Base-by-base conservation (phyloP, 352 stramenopile species). In the Globisporangium splendens region DNA sequence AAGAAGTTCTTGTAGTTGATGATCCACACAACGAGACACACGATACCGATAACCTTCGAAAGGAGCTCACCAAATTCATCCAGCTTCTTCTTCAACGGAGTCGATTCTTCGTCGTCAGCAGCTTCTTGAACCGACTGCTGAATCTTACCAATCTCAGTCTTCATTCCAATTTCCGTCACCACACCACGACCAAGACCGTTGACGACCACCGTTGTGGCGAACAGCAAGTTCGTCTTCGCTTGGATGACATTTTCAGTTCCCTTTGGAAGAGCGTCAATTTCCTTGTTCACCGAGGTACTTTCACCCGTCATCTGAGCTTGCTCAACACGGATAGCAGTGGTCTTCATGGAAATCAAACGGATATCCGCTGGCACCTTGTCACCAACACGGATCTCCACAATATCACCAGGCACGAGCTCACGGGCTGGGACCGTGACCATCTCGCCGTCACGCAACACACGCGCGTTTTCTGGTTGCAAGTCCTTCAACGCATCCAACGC, bases 61-160 rank as follows among this genome's bases (percentile, higher is more conserved):
- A 99, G 72, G 18, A 93, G 84, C 61, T 98, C 82, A 28, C 95
- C 97, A 72, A 99, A 99, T 70, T 99, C 95, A 77, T 99, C 97
- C 8, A 99, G 75, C 74, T 99, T 99, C 64, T 98, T 94, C 61
- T 89, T 96, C 1, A 99, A 79, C 31, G 97, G 98, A 46, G 97
- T 99, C 59, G 97, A 92, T 54, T 98, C 83, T 52, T 97, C 86
- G 8, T 98, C 90, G 53, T 95, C 86, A 13, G 95, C 93, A 10
- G 96, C 96, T 51, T 97, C 83, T 54, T 96, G 91, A 20, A 98
- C 81, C n/a, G 75, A 89, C 59, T 88, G 73, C 67, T 97, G 86
- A 59, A 99, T 98, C 79, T 99, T 98, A 24, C 98, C 98, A 60
- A 99, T 99, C 78, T 99, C 97, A 8, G 97, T 99, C 69, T 92